Evolutionary conservation across 345 rosid species (phyloP).

Genomic region (Dipteronia sinensis): DNA sequence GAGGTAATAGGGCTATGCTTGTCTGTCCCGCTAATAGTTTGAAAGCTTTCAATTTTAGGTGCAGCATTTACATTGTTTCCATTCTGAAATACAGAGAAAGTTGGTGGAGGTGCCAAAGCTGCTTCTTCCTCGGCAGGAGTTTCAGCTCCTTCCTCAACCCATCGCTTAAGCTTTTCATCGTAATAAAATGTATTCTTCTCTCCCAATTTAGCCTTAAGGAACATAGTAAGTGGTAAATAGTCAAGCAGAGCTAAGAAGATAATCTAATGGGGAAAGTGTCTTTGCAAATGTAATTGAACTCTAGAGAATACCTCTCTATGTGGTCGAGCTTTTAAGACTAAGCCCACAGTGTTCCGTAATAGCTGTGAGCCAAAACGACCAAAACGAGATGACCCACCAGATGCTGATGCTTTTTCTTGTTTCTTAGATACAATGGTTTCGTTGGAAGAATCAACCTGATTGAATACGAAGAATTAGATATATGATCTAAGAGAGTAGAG

Average conservation of each 20-base stretch:
- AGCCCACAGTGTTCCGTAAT: conserved; percentile 53
- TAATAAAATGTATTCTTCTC: conserved; percentile 56
- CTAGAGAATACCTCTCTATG: conserved; percentile 37
- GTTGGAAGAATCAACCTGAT: conserved; percentile 41
- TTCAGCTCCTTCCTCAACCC: conserved; percentile 67
- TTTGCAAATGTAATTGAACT: conserved; percentile 1
- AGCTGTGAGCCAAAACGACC: conserved; percentile 56
- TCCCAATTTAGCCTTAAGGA: conserved; percentile 56
- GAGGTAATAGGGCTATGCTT: conserved; percentile 27
- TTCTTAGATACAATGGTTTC: conserved; percentile 29
- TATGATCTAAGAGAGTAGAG: not conserved
- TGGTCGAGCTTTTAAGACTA: conserved; percentile 46
- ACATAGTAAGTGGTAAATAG: not conserved
- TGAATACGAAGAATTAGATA: conserved; percentile 5
- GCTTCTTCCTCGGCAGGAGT: conserved; percentile 51
- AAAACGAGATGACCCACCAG: conserved; percentile 45
- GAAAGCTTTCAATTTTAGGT: conserved; percentile 27
- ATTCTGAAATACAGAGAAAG: conserved; percentile 41
- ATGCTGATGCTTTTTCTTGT: conserved; percentile 36
- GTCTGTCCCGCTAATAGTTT: conserved; percentile 23
- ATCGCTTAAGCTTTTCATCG: conserved; percentile 62
- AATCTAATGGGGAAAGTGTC: not conserved
- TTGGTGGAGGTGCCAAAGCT: conserved; percentile 53
- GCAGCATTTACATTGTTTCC: conserved; percentile 37
- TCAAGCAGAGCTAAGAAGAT: not conserved